Evolutionary conservation across 805 yeast species (phyloP).

Genomic region (Metschnikowia proteae): DNA sequence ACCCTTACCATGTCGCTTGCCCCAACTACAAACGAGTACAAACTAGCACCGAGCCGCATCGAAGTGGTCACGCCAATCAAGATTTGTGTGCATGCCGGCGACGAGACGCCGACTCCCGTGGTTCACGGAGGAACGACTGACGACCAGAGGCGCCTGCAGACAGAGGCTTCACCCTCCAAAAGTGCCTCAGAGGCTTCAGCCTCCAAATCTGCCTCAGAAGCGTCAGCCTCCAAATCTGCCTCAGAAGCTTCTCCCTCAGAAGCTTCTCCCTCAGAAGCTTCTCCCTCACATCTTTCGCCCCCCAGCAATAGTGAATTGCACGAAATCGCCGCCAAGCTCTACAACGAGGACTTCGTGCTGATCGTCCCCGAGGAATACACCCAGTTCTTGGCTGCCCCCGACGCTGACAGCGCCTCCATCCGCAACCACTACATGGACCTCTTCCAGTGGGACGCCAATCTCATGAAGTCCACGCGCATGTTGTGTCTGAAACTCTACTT

Average conservation of each 20-base stretch:
- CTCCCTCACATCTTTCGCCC: no score
- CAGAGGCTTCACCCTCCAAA: no score
- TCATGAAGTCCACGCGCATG: constrained; percentile 53
- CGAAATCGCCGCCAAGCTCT: constrained; percentile 36
- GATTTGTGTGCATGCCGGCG: neutral
- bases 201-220: no score
- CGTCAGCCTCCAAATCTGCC: no score
- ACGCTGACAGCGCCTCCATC: constrained; percentile 40
- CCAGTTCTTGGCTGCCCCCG: constrained; percentile 44
- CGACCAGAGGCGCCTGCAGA: neutral
- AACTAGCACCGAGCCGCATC: neutral
- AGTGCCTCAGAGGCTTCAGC: no score
- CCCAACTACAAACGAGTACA: neutral
- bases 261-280: no score
- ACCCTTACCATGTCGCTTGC: neutral
- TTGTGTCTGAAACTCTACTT: constrained; percentile 67
- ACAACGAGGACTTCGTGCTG: constrained; percentile 39
- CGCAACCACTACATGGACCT: constrained; percentile 45
- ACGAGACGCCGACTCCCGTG: neutral
- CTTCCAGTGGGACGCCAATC: constrained; percentile 46
- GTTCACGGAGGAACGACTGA: neutral
- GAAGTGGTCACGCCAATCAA: constrained; percentile 2
- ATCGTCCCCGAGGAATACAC: constrained; percentile 44
- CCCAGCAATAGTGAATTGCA: constrained; percentile 19
- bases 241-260: no score